A percentile compares a stretch with the other conserved stretches of the same genome.
These are phyloP conservation scores for Melaleuca quinquenervia DNA, from an alignment of 345 rosid species.

Conservation along the genomic window DNA sequence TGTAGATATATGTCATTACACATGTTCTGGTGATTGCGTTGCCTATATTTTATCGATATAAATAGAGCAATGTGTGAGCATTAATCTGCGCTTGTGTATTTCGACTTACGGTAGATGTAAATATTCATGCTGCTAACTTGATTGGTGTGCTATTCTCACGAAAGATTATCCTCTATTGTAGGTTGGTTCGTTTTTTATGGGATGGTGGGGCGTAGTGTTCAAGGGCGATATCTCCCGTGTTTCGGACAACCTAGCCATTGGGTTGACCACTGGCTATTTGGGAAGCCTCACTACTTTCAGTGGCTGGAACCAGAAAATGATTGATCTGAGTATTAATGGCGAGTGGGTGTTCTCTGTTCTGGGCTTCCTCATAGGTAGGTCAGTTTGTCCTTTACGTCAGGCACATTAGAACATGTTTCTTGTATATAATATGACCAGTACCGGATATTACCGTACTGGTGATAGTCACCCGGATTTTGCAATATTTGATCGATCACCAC, in stretches of 20 bases:
- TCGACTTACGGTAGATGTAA: no score
- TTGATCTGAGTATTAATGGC: constrained; percentile 64
- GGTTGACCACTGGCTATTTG: constrained; percentile 72
- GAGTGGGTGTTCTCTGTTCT: constrained; percentile 51
- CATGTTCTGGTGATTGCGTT: neutral
- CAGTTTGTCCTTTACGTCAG: no score
- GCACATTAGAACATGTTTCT: no score
- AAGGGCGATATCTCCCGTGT: constrained; percentile 51
- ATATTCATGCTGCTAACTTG: constrained; percentile 12
- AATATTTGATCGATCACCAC: no score
- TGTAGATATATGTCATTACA: neutral
- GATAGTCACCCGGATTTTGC: no score
- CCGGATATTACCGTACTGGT: no score
- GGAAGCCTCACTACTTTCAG: constrained; percentile 95
- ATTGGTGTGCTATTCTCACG: neutral
- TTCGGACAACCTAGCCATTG: constrained; percentile 64
- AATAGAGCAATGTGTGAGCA: no score
- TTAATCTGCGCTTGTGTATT: no score
- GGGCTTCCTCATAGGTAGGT: constrained; percentile 64
- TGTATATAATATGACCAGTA: no score
- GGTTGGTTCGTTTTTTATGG: neutral
- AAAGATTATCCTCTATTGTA: neutral
- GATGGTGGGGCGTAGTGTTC: constrained; percentile 50
- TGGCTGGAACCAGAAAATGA: constrained; percentile 96
- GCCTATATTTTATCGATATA: no score